These are phyloP conservation scores for Fusarium globosum DNA, from an alignment of 2,329 filamentous ascomycete genomes.

Conservation along the genomic window DNA sequence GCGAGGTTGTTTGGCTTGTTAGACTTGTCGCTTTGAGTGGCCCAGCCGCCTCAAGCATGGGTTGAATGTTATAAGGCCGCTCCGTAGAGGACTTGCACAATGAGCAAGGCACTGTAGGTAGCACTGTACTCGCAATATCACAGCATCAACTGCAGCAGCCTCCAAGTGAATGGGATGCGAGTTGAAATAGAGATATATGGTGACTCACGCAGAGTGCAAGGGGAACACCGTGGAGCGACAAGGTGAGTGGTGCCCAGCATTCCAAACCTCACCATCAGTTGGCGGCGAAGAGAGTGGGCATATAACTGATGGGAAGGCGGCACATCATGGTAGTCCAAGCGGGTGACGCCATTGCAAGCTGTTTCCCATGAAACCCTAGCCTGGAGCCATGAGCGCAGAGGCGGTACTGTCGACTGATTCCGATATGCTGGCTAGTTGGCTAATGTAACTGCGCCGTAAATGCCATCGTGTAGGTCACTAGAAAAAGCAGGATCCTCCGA, in stretches of 20 bases:
- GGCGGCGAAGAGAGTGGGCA: conserved; percentile 19
- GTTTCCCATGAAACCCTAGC: conserved; percentile 11
- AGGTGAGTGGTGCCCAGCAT: conserved; percentile 42
- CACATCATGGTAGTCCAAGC: conserved; percentile 28
- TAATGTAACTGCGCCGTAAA: conserved; percentile 9
- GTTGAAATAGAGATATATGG: conserved; percentile 37
- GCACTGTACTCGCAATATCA: conserved; percentile 17
- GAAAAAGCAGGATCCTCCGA: conserved; percentile 31
- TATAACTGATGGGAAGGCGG: conserved; percentile 41
- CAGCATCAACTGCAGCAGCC: conserved; percentile 28
- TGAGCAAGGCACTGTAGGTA: conserved; percentile 1
- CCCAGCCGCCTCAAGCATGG: conserved; percentile 41
- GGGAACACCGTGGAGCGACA: conserved; percentile 44
- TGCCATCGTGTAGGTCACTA: conserved; percentile 22
- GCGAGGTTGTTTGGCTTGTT: conserved; percentile 31
- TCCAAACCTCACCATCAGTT: conserved; percentile 39
- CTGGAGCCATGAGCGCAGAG: conserved; percentile 4
- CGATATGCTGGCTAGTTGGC: conserved; percentile 9
- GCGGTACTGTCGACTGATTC: conserved; percentile 11
- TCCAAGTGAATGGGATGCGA: conserved; percentile 45
- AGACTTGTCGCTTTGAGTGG: conserved; percentile 39
- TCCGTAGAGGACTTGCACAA: conserved; percentile 34
- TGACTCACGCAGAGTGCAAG: conserved; percentile 44
- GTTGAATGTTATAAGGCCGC: conserved; percentile 31
- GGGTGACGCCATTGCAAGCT: conserved; percentile 45